Evolutionary conservation across 2,329 filamentous ascomycete genomes (phyloP).

Genomic region (Alternaria triticimaculans): DNA sequence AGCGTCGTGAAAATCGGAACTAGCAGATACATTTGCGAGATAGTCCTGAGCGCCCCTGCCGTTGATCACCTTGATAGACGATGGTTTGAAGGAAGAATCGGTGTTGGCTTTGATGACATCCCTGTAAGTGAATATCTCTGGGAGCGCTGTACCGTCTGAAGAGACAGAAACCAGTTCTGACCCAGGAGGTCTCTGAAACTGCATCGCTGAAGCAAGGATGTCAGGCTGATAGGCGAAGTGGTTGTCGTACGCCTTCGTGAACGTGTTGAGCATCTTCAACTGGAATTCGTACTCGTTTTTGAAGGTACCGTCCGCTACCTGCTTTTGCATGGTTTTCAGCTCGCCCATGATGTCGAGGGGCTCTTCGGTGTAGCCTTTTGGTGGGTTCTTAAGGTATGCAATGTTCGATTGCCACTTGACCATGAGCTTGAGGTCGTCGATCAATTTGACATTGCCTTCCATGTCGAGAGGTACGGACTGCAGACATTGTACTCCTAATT

Average conservation of each 20-base stretch:
- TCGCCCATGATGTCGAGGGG: slow-evolving; percentile 49
- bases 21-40: slow-evolving; percentile 40
- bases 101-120: slow-evolving; percentile 38
- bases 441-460: slow-evolving; percentile 39
- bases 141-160: slow-evolving; percentile 43
- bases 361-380: slow-evolving; percentile 45
- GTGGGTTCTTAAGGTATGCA: slow-evolving; percentile 49
- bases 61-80: slow-evolving; percentile 48
- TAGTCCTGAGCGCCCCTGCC: slow-evolving; percentile 43
- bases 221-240: slow-evolving; percentile 49
- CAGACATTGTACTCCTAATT: slow-evolving; percentile 43
- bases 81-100: slow-evolving; percentile 41
- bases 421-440: slow-evolving; percentile 46
- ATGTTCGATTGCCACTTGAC: slow-evolving; percentile 51
- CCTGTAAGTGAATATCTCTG: slow-evolving; percentile 46
- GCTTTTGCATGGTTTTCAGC: slow-evolving; percentile 43
- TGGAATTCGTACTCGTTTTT: slow-evolving; percentile 52
- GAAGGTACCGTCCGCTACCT: slow-evolving; percentile 40
- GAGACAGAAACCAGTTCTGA: slow-evolving; percentile 47
- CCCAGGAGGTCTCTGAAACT: slow-evolving; percentile 42
- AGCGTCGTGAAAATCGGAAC: slow-evolving; percentile 47
- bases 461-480: slow-evolving; percentile 47
- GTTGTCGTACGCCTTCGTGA: slow-evolving; percentile 50
- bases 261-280: slow-evolving; percentile 41
- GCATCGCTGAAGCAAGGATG: slow-evolving; percentile 46